Evolutionary conservation across 2,329 filamentous ascomycete species (phyloP), one percentile per base, ranked within the genome.

Genomic region (Venturia nashicola): DNA sequence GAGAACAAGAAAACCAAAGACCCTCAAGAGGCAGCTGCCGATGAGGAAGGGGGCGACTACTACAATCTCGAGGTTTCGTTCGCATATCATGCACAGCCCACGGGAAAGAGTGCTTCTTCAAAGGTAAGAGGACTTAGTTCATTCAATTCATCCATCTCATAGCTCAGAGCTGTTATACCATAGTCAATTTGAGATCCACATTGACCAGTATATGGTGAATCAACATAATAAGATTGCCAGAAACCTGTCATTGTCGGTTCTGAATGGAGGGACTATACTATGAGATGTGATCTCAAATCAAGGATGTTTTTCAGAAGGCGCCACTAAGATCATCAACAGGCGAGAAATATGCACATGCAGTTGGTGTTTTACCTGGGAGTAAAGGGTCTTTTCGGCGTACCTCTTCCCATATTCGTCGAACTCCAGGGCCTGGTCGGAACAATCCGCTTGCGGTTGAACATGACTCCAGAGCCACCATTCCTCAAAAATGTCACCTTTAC

Each of bases 311-410:
- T 3, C 20, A 20, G 44, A 48, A 27, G n/a, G 5, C 11, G 9
- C n/a, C n/a, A 20, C 44, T 48, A 48, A 48, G 9, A 42, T 5
- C 44, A 20, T 6, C n/a, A 20, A 48, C 27, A 48, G 44, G 44
- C 91, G 6, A 85, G 88, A 68, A 97, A 97, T 73, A 96, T 97
- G 90, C 92, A 96, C 71, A 96, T 97, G 91, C 89, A 95, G 70
- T 77, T 97, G 16, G 85, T 97, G 9, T 97, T 99, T 74, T 97
- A 97, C 68, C 82, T 97, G 1, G 94, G 94, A 65, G 79, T 96
- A 71, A 91, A 89, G 71, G 92, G 92, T 0, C 80, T 97, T 5
- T 94, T 97, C 68, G 92, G 92, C 36, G 86, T 96, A 0, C 91
- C 91, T 0, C 80, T 96, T 23, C 91, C 91, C 0, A 89, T 96